Evolutionary conservation across 768 basidiomycete genomes (phyloP), one percentile per base, ranked within the genome.

Genomic region (Psilocybe cyanescens): DNA sequence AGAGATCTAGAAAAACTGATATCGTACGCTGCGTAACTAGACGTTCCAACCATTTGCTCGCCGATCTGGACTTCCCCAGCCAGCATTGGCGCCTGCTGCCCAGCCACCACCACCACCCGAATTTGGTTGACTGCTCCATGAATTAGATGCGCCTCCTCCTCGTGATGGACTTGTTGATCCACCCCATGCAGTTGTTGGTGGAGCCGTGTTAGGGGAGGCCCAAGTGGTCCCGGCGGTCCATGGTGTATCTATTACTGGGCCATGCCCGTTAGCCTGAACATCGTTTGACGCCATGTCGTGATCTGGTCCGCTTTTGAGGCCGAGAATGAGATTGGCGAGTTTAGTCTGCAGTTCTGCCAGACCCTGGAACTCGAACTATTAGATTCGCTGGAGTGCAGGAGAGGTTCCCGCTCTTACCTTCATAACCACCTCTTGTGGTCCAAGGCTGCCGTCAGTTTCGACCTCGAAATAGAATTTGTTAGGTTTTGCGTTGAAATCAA

Each of bases 391-490:
- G 19, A 60, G 58, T 54, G 30, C n/a, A 53, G 24, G 9, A 39
- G 29, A 45, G 24, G 2, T n/a, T n/a, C 14, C 8, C 39, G 16
- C 4, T 7, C 50, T 47, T 53, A 90, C 93, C 85, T 88, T 94
- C 83, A 90, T 86, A 16, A 96, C 86, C 6, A 95, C 92, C 71
- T 96, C 95, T 70, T 95, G 92, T 0, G 94, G 93, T 8, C 84
- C 85, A 35, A 97, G 74, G 72, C 91, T 94, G 11, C 97, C 97
- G 63, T 95, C 95, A 14, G 94, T 94, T 77, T 99, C 97, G 4
- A 97, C 92, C 63, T 95, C 91, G 66, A 95, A 86, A 74, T 99
- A 99, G 73, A 97, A 99, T 72, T 90, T 91, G 41, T 86, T 84
- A 4, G 97, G 92, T 70, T 92, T 88, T 30, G 94, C 93, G 53